Conservation (phyloP, 371 early-diverging fungal species). For the Syncephalastrum monosporum region DNA sequence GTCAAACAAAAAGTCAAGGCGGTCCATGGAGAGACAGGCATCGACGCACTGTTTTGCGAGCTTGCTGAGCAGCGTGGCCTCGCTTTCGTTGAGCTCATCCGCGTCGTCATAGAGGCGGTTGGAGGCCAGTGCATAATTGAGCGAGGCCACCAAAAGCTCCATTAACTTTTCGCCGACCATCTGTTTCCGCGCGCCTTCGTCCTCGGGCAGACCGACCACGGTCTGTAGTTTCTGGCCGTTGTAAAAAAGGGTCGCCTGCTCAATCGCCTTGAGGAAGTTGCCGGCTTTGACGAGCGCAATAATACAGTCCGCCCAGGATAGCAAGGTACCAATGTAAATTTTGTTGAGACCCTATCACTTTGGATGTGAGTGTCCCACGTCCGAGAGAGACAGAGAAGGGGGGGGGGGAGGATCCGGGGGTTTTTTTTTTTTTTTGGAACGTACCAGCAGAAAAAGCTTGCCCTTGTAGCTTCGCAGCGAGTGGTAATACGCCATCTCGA, state of each 20-base stretch:
- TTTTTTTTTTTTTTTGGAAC: neutral
- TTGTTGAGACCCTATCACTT: slow-evolving; percentile 59
- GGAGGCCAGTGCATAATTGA: slow-evolving; percentile 66
- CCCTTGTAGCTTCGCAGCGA: slow-evolving; percentile 69
- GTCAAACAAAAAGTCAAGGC: slow-evolving; percentile 69
- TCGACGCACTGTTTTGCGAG: slow-evolving; percentile 64
- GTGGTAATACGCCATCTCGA: slow-evolving; percentile 73
- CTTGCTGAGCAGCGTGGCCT: slow-evolving; percentile 49
- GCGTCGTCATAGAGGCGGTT: slow-evolving; percentile 40
- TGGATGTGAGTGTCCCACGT: no score
- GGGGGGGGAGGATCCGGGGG: no score
- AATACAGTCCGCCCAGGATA: slow-evolving; percentile 80
- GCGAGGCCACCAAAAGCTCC: slow-evolving; percentile 65
- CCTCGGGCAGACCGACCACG: slow-evolving; percentile 71
- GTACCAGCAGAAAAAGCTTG: slow-evolving; percentile 25
- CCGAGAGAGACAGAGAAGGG: no score
- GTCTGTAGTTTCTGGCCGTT: slow-evolving; percentile 60
- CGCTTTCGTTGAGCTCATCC: slow-evolving; percentile 45
- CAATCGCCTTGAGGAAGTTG: slow-evolving; percentile 71
- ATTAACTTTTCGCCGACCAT: slow-evolving; percentile 66
- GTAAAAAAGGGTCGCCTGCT: slow-evolving; percentile 66
- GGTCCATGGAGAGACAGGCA: slow-evolving; percentile 67
- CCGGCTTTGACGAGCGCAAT: slow-evolving; percentile 70
- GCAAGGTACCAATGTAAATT: slow-evolving; percentile 62
- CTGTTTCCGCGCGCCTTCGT: slow-evolving; percentile 55